phyloP scores from a whole-genome alignment of 2,329 filamentous ascomycete genomes.

The Stylonectria norvegica region DNA sequence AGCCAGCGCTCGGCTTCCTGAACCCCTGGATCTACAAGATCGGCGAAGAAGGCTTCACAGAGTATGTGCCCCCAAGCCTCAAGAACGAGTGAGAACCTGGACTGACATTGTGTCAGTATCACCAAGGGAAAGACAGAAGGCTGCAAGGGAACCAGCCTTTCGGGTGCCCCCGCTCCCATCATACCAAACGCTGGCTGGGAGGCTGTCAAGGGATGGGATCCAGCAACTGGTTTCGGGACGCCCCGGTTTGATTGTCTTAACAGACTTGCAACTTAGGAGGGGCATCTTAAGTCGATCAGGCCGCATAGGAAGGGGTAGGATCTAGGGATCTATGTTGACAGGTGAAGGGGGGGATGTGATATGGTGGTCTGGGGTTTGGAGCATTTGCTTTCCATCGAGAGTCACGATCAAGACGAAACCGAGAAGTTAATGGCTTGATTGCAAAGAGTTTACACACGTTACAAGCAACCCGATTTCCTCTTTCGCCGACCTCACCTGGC shows the following conservation, averaged over 20 bases:
- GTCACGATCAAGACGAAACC: neutral
- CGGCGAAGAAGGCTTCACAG: slow-evolving; percentile 32
- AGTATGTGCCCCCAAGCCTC: slow-evolving; percentile 25
- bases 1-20: slow-evolving; percentile 54
- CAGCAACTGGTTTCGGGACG: slow-evolving; percentile 42
- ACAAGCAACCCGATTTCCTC: no score
- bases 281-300: neutral
- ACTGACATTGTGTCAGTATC: slow-evolving; percentile 27
- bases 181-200: slow-evolving; percentile 28
- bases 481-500: no score
- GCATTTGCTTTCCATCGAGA: slow-evolving; percentile 1
- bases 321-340: neutral
- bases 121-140: slow-evolving; percentile 33
- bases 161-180: slow-evolving; percentile 23
- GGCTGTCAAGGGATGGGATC: slow-evolving; percentile 35
- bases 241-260: slow-evolving; percentile 40
- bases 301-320: neutral
- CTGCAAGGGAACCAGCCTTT: slow-evolving; percentile 29
- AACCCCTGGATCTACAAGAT: slow-evolving; percentile 58
- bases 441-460: neutral
- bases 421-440: neutral
- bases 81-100: neutral
- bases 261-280: slow-evolving; percentile 14
- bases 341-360: no score
- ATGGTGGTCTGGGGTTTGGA: neutral